Conservation (phyloP, 225 moss, liverwort and hornwort species). For the Physcomitrium patens region DNA sequence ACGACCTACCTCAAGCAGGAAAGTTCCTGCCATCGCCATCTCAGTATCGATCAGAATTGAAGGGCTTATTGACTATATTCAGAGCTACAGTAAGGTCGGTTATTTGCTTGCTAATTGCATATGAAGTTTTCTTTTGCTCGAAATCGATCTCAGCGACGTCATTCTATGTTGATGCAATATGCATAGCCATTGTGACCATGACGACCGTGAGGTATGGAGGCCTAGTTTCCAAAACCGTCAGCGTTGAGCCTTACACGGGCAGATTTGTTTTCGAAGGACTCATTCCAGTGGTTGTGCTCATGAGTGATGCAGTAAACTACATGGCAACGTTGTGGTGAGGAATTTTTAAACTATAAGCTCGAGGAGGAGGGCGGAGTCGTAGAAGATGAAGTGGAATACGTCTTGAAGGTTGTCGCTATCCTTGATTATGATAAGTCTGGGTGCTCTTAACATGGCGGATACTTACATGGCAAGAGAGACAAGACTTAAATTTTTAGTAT, state of each 20-base stretch:
- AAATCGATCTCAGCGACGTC: slow-evolving; percentile 32
- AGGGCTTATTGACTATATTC: slow-evolving; percentile 36
- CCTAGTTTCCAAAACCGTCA: slow-evolving; percentile 40
- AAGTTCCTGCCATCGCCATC: slow-evolving; percentile 33
- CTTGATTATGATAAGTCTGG: slow-evolving; percentile 60
- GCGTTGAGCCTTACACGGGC: slow-evolving; percentile 74
- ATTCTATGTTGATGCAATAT: slow-evolving; percentile 51
- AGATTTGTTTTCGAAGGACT: slow-evolving; percentile 75
- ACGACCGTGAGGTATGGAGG: slow-evolving; percentile 65
- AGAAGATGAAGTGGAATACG: slow-evolving; percentile 59
- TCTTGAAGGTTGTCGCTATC: slow-evolving; percentile 58
- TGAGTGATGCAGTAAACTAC: slow-evolving; percentile 72
- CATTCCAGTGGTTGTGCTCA: slow-evolving; percentile 63
- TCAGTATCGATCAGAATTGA: slow-evolving; percentile 16
- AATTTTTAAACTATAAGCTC: slow-evolving; percentile 81
- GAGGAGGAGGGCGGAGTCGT: slow-evolving; percentile 86
- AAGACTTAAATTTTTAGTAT: too few relatives aligned
- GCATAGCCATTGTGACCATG: slow-evolving; percentile 65
- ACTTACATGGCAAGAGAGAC: background rate
- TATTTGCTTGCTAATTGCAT: too few relatives aligned
- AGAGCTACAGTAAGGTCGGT: slow-evolving; percentile 15
- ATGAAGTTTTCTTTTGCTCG: background rate
- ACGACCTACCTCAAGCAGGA: slow-evolving; percentile 29
- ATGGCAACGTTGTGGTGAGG: slow-evolving; percentile 49
- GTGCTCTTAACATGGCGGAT: slow-evolving; percentile 51